These are phyloP conservation scores for Neurospora tetrasperma DNA, from an alignment of 495 filamentous ascomycete genomes.

Conservation along the genomic window DNA sequence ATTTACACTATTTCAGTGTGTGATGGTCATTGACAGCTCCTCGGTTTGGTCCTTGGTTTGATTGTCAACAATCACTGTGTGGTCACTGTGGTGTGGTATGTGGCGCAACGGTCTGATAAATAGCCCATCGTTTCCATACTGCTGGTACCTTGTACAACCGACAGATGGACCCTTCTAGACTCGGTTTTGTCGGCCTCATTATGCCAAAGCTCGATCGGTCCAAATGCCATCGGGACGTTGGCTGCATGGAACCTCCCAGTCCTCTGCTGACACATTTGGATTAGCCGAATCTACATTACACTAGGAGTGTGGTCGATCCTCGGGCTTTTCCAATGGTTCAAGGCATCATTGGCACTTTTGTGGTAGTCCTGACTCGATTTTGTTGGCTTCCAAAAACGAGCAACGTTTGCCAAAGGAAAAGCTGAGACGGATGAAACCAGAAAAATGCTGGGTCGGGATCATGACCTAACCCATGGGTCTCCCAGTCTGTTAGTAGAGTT, in stretches of 20 bases:
- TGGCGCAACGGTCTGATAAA: too few relatives aligned
- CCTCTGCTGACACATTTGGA: neutral
- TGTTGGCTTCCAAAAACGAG: neutral
- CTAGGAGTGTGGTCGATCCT: too few relatives aligned
- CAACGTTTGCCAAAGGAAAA: neutral
- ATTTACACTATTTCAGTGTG: too few relatives aligned
- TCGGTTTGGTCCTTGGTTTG: too few relatives aligned
- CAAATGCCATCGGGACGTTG: neutral
- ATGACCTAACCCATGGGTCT: neutral
- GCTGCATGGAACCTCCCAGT: neutral
- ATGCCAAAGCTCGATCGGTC: neutral
- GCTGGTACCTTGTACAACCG: neutral
- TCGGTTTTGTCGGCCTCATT: neutral
- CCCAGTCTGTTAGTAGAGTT: too few relatives aligned
- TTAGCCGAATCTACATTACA: neutral
- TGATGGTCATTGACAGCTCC: too few relatives aligned
- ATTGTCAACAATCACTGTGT: too few relatives aligned
- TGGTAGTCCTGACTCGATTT: neutral
- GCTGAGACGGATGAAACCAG: neutral
- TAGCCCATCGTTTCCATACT: neutral
- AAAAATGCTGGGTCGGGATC: neutral
- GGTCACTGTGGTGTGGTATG: too few relatives aligned
- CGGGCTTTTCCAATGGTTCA: neutral
- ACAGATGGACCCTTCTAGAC: neutral
- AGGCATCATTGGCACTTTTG: neutral